These are phyloP conservation scores for Staphylotrichum longicolle DNA, from an alignment of 495 filamentous ascomycete species.

Conservation along the genomic window DNA sequence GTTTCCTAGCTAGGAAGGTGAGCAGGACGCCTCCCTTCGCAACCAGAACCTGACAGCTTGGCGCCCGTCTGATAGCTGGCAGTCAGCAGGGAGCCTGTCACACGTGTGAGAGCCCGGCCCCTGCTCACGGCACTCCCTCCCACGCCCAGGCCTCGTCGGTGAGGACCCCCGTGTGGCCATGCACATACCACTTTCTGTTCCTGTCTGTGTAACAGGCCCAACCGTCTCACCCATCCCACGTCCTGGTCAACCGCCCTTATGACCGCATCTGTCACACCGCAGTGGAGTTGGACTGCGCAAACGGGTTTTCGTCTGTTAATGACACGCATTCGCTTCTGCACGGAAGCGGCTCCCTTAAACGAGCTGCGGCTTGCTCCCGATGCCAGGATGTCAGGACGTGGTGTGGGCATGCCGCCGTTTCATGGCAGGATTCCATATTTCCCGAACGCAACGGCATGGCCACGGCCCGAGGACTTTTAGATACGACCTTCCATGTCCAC, in stretches of 20 bases:
- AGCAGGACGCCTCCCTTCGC: neutral
- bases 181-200: slow-evolving; percentile 24
- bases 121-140: slow-evolving; percentile 7
- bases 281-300: neutral
- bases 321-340: slow-evolving; percentile 4
- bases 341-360: neutral
- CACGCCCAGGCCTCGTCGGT: neutral
- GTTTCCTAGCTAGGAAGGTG: slow-evolving; percentile 21
- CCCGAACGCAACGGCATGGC: slow-evolving; percentile 5
- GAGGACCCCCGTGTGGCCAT: neutral
- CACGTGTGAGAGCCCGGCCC: slow-evolving; percentile 1
- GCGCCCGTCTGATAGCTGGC: neutral
- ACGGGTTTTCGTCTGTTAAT: neutral
- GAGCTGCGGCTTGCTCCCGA: slow-evolving; percentile 17
- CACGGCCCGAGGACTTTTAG: slow-evolving; percentile 11
- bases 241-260: neutral
- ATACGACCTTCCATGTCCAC: slow-evolving; percentile 13
- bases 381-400: neutral
- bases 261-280: neutral
- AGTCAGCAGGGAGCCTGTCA: slow-evolving; percentile 9
- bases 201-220: slow-evolving; percentile 15
- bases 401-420: neutral
- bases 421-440: slow-evolving; percentile 10
- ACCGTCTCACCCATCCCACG: neutral
- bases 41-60: slow-evolving; percentile 16